phyloP scores from a whole-genome alignment of 2,329 filamentous ascomycete genomes.

The Capronia coronata region DNA sequence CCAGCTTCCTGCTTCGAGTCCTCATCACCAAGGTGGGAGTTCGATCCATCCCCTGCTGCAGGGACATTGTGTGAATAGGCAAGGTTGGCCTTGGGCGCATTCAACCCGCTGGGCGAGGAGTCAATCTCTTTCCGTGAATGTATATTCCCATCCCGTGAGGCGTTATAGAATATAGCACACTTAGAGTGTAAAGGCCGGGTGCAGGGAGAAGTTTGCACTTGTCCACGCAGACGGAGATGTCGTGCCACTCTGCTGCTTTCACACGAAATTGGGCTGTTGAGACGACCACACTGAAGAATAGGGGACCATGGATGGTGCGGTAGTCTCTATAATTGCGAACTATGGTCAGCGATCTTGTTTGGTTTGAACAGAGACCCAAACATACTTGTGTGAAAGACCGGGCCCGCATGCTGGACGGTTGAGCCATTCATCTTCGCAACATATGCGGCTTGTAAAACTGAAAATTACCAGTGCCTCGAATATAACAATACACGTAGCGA shows the following conservation, averaged over 20 bases:
- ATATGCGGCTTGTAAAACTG: not conserved
- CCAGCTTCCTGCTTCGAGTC: not conserved
- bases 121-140: not conserved
- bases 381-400: constrained; percentile 7
- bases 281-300: not conserved
- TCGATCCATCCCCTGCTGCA: not conserved
- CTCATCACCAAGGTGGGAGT: not conserved
- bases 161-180: not conserved
- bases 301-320: not conserved
- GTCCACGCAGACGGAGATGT: not conserved
- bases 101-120: not conserved
- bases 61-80: not conserved
- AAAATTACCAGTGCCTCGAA: not conserved
- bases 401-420: constrained; percentile 7
- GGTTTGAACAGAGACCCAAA: not conserved
- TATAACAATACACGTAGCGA: too few relatives aligned
- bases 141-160: too few relatives aligned
- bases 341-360: constrained; percentile 1
- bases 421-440: constrained; percentile 10
- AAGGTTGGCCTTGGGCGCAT: not conserved
- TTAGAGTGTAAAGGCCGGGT: not conserved
- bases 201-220: not conserved
- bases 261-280: not conserved
- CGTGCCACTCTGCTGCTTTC: not conserved
- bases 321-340: not conserved